Evolutionary conservation across 2,329 filamentous ascomycete genomes (phyloP).

Genomic region (Colletotrichum tabaci): DNA sequence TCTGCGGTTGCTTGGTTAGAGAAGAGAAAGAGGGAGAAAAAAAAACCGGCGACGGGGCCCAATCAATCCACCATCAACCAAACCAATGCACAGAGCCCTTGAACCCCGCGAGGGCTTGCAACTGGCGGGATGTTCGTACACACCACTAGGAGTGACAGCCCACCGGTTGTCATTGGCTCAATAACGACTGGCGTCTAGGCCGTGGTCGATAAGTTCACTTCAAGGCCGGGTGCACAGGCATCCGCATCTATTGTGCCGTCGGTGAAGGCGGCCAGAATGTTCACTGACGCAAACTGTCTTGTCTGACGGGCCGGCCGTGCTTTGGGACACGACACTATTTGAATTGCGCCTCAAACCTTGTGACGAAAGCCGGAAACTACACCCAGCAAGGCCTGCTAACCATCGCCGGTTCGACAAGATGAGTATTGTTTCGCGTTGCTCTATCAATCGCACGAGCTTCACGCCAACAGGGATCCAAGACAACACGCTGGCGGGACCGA

Average conservation of each 20-base stretch:
- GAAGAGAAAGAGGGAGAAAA: constrained; percentile 16
- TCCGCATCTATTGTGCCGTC: constrained; percentile 15
- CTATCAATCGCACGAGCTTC: constrained; percentile 42
- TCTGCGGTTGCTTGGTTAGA: constrained; percentile 39
- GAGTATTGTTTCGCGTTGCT: constrained; percentile 37
- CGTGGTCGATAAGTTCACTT: constrained; percentile 27
- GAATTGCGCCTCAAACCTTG: constrained; percentile 32
- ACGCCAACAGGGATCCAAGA: constrained; percentile 28
- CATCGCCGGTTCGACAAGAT: constrained; percentile 27
- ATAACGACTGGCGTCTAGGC: constrained; percentile 22
- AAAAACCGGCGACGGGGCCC: constrained; percentile 7
- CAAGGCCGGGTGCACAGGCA: constrained; percentile 34
- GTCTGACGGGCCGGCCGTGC: background rate
- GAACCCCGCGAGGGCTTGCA: constrained; percentile 31
- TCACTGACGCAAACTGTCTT: constrained; percentile 21
- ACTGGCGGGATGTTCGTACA: constrained; percentile 3
- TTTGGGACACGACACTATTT: background rate
- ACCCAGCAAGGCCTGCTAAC: background rate
- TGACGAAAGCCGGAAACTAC: background rate
- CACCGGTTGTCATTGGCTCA: constrained; percentile 33
- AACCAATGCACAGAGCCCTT: constrained; percentile 27
- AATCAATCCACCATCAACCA: background rate
- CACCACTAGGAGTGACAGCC: constrained; percentile 28
- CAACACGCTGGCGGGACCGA: constrained; percentile 3
- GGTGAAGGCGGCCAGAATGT: constrained; percentile 23